A percentile compares a stretch with the other conserved stretches of the same genome.
These are phyloP conservation scores for Luzula sylvatica DNA, from an alignment of 176 grass and related monocot species.

Conservation along the genomic window DNA sequence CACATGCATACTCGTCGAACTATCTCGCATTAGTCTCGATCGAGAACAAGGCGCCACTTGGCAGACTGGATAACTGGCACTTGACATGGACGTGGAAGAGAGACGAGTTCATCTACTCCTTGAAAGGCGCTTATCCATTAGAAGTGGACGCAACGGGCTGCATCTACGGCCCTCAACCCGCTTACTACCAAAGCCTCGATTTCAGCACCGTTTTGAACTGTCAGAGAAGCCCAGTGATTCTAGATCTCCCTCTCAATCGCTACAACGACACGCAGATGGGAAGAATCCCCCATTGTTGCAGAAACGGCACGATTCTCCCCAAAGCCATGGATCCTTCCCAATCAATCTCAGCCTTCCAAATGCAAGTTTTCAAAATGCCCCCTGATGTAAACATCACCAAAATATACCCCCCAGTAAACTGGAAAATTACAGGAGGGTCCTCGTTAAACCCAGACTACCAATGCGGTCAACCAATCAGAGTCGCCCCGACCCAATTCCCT, in stretches of 20 bases:
- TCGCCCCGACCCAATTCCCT: slow-evolving; percentile 59
- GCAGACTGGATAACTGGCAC: slow-evolving; percentile 80
- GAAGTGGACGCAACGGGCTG: slow-evolving; percentile 45
- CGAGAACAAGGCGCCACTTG: slow-evolving; percentile 72
- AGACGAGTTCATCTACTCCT: slow-evolving; percentile 66
- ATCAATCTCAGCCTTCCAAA: slow-evolving; percentile 81
- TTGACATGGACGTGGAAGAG: slow-evolving; percentile 69
- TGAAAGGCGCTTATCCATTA: slow-evolving; percentile 57
- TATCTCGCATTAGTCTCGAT: slow-evolving; percentile 84
- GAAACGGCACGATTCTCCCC: slow-evolving; percentile 88
- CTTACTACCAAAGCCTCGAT: slow-evolving; percentile 54
- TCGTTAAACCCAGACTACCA: slow-evolving; percentile 61
- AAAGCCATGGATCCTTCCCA: slow-evolving; percentile 70
- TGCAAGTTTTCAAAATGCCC: slow-evolving; percentile 95
- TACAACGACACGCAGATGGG: slow-evolving; percentile 77
- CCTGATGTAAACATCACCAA: slow-evolving; percentile 66
- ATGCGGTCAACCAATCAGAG: slow-evolving; percentile 43
- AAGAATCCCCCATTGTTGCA: slow-evolving; percentile 55
- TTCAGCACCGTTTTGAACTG: slow-evolving; percentile 92
- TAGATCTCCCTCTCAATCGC: slow-evolving; percentile 52
- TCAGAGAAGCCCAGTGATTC: slow-evolving; percentile 40
- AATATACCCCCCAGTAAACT: slow-evolving; percentile 55
- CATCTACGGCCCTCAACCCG: slow-evolving; percentile 41
- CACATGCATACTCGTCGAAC: slow-evolving; percentile 48
- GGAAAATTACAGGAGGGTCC: slow-evolving; percentile 54